These are phyloP conservation scores for Exophiala phaeomuriformis DNA, from an alignment of 2,329 filamentous ascomycete genomes.

Conservation along the genomic window DNA sequence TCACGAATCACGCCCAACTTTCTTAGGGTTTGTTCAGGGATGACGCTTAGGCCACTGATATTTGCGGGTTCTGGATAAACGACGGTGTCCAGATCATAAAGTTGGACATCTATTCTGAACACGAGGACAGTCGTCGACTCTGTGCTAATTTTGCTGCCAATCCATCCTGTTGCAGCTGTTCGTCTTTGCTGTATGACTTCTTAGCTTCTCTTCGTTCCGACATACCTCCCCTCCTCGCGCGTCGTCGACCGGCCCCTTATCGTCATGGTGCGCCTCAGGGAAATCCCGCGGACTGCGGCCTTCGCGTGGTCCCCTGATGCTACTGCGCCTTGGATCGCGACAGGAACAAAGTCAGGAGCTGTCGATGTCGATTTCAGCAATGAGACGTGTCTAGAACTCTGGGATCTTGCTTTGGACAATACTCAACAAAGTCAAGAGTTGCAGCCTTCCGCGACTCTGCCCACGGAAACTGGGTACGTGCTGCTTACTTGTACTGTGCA, in stretches of 20 bases:
- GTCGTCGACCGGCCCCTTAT: slow-evolving; percentile 19
- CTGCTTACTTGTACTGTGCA: background rate
- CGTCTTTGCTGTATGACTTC: slow-evolving; percentile 13
- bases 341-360: slow-evolving; percentile 87
- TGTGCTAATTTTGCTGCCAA: background rate
- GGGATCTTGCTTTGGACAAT: slow-evolving; percentile 82
- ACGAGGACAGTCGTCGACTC: slow-evolving; percentile 10
- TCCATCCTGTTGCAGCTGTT: background rate
- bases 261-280: slow-evolving; percentile 88
- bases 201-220: slow-evolving; percentile 11
- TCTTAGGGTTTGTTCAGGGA: slow-evolving; percentile 5
- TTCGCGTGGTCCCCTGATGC: slow-evolving; percentile 92
- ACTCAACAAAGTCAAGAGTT: slow-evolving; percentile 71
- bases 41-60: slow-evolving; percentile 16
- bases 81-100: slow-evolving; percentile 19
- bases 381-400: slow-evolving; percentile 91
- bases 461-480: slow-evolving; percentile 76
- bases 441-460: slow-evolving; percentile 74
- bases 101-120: slow-evolving; percentile 9
- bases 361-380: slow-evolving; percentile 97
- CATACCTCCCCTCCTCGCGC: slow-evolving; percentile 21
- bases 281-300: slow-evolving; percentile 91
- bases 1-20: too few species aligned
- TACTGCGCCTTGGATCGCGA: slow-evolving; percentile 73
- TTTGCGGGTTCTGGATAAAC: slow-evolving; percentile 13